Percentiles rank a stretch among this genome's conserved stretches.
These are phyloP conservation scores for Paramecium octaurelia DNA, from an alignment of 73 alveolate species.

Conservation along the genomic window DNA sequence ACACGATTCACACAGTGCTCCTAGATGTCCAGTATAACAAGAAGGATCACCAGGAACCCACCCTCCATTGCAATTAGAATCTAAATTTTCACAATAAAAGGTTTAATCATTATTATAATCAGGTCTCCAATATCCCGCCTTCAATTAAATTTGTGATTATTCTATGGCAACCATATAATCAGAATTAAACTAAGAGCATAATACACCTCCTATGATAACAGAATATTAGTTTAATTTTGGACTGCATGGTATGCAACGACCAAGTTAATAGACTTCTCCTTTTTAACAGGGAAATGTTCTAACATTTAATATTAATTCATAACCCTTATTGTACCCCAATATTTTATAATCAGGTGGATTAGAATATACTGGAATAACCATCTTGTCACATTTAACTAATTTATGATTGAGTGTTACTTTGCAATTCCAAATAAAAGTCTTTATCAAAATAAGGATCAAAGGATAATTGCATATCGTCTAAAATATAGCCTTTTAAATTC, in stretches of 20 bases:
- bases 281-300: conserved; percentile 42
- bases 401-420: background rate
- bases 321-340: background rate
- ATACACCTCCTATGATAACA: background rate
- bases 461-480: background rate
- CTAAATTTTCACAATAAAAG: background rate
- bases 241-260: background rate
- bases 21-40: conserved; percentile 58
- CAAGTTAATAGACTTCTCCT: conserved; percentile 1
- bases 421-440: background rate
- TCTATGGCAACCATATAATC: background rate
- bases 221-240: background rate
- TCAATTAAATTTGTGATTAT: background rate
- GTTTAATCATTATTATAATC: background rate
- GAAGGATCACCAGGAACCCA: conserved; percentile 56
- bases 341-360: background rate
- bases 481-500: background rate
- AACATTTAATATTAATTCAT: background rate
- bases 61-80: conserved; percentile 45
- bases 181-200: background rate
- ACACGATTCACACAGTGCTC: conserved; percentile 60
- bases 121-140: conserved; percentile 61
- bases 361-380: background rate
- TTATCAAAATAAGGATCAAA: conserved; percentile 6
- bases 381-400: background rate